Base-by-base conservation (phyloP, 768 basidiomycete genomes). In the Cantharellus anzutake region DNA sequence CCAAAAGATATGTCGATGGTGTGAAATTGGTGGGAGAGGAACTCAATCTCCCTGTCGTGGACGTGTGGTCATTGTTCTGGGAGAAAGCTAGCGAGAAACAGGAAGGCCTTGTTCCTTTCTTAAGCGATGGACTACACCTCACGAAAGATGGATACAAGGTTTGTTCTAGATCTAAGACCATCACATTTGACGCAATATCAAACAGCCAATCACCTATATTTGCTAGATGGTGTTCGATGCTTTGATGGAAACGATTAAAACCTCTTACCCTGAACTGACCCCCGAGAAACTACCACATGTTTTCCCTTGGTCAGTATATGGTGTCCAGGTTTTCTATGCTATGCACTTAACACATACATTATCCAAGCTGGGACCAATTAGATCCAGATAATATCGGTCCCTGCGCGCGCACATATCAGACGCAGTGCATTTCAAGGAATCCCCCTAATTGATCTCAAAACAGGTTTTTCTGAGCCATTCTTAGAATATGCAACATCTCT, bases 61-160 rank as follows among this genome's bases (percentile, higher is more conserved):
- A 96, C 70, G 71, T 82, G 5, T 93, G 86, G 83, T 79, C 75
- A 5, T 71, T 68, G 14, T 64, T 94, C n/a, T 88, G 81, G 75
- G 74, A 81, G n/a, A 80, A 75, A 3, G 80, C 83, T n/a, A 86
- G 80, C 0, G 70, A 77, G 62, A 72, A 79, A 4, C 80, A 83
- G 67, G 68, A 70, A 38, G 72, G 71, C 1, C 70, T 87, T 56
- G 72, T 70, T 37, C 70, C 65, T 51, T 84, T 76, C 66, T 68
- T 87, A 58, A 70, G 67, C 48, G 92, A 96, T 67, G 92, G 92
- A 2, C 70, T 96, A 57, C 92, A 96, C 70, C 70, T 90, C 65
- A 88, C 78, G 58, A 73, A 69, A n/a, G 75, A 71, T 2, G 92
- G 88, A 34, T 92, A 92, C 65, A 68, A 75, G 68, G 86, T 87